Evolutionary conservation across 208 protist genomes (phyloP).

Genomic region (Trypanosoma scelopori): DNA sequence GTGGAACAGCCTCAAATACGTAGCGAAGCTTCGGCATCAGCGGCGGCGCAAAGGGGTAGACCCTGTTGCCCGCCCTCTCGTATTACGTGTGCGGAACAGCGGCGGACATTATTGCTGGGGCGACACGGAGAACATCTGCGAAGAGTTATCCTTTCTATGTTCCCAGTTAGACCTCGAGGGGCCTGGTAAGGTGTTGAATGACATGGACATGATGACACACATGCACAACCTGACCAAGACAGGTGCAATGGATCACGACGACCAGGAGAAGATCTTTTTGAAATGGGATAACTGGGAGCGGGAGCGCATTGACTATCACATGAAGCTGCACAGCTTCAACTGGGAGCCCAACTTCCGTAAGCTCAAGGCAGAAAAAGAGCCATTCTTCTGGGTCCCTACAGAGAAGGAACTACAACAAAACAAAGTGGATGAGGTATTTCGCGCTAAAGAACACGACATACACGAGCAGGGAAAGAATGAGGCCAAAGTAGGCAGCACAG

Average conservation of each 20-base stretch:
- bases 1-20: slow-evolving; percentile 91
- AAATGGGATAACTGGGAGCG: slow-evolving; percentile 93
- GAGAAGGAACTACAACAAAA: slow-evolving; percentile 83
- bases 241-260: slow-evolving; percentile 89
- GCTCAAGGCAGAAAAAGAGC: slow-evolving; percentile 88
- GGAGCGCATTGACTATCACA: slow-evolving; percentile 87
- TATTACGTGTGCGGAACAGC: slow-evolving; percentile 62
- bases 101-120: slow-evolving; percentile 87
- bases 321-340: slow-evolving; percentile 85
- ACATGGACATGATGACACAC: slow-evolving; percentile 94
- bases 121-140: slow-evolving; percentile 80
- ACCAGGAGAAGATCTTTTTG: slow-evolving; percentile 86
- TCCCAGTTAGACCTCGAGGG: slow-evolving; percentile 84
- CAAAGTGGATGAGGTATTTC: slow-evolving; percentile 85
- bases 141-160: slow-evolving; percentile 87
- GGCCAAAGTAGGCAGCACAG: slow-evolving; percentile 70
- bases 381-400: slow-evolving; percentile 91
- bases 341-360: slow-evolving; percentile 90
- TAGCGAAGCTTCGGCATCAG: slow-evolving; percentile 82
- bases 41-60: slow-evolving; percentile 68
- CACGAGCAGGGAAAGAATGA: slow-evolving; percentile 51
- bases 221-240: slow-evolving; percentile 87
- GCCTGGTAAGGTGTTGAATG: slow-evolving; percentile 78
- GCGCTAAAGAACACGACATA: slow-evolving; percentile 71
- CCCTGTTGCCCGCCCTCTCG: slow-evolving; percentile 67